A percentile compares a stretch with the other conserved stretches of the same genome.
phyloP scores from a whole-genome alignment of 345 rosid genomes.

The Lepidium aucheri region DNA sequence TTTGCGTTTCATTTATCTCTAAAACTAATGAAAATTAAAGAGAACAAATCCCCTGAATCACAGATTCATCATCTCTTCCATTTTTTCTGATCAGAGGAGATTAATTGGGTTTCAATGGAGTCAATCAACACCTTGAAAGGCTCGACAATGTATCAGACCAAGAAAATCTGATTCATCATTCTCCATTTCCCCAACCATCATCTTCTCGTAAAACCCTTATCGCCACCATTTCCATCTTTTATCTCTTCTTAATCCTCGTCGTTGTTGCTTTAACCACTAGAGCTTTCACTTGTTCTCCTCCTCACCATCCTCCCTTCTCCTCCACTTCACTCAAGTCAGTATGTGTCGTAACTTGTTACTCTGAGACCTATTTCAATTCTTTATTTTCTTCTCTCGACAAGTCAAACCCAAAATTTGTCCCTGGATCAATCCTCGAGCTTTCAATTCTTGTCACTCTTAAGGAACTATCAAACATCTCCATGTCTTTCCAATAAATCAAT shows the following conservation, averaged over 20 bases:
- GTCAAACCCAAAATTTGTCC: conserved; percentile 32
- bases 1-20: no score
- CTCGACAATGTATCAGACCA: conserved; percentile 42
- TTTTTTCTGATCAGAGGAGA: background rate
- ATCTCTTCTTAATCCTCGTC: no score
- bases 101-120: conserved; percentile 34
- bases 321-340: no score
- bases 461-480: conserved; percentile 28
- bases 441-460: conserved; percentile 35
- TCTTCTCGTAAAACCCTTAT: conserved; percentile 21
- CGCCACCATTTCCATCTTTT: conserved; percentile 44
- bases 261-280: no score
- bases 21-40: no score
- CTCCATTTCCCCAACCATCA: conserved; percentile 20
- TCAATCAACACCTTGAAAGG: conserved; percentile 54
- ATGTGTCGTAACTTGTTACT: no score
- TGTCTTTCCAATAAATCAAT: conserved; percentile 26
- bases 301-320: no score
- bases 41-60: background rate
- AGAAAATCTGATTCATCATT: conserved; percentile 28
- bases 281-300: no score
- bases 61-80: background rate
- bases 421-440: conserved; percentile 50
- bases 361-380: no score
- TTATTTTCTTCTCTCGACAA: conserved; percentile 40